A percentile compares a stretch with the other conserved stretches of the same genome.
These are phyloP conservation scores for Chaetomidium leptoderma DNA, from an alignment of 495 filamentous ascomycete species.

Conservation along the genomic window DNA sequence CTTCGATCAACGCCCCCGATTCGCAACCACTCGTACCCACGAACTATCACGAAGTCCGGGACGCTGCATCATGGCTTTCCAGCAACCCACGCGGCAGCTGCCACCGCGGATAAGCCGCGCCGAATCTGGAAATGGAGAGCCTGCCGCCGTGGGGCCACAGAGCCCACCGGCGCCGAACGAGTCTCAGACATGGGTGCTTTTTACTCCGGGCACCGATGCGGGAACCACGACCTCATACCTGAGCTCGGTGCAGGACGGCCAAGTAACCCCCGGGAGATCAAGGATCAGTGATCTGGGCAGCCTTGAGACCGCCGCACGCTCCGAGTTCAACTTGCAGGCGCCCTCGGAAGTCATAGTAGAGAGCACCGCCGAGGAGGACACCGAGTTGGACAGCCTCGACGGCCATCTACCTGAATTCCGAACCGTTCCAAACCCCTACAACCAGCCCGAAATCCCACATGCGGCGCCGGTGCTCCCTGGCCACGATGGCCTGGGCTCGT, in stretches of 20 bases:
- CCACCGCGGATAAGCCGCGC: constrained; percentile 47
- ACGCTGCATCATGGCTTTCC: constrained; percentile 73
- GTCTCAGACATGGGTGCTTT: constrained; percentile 92
- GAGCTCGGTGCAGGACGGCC: constrained; percentile 66
- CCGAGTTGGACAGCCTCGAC: constrained; percentile 85
- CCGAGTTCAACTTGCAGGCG: constrained; percentile 41
- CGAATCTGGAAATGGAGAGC: constrained; percentile 42
- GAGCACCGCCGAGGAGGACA: constrained; percentile 61
- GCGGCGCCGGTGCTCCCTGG: constrained; percentile 66
- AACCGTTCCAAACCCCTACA: constrained; percentile 54
- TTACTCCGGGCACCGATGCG: constrained; percentile 69
- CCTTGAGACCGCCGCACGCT: constrained; percentile 58
- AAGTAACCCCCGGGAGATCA: constrained; percentile 67
- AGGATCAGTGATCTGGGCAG: constrained; percentile 84
- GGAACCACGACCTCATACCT: constrained; percentile 62
- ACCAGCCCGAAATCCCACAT: constrained; percentile 26
- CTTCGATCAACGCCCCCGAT: background rate
- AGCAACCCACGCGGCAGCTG: constrained; percentile 63
- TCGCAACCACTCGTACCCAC: background rate
- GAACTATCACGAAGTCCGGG: background rate
- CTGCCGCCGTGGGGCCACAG: constrained; percentile 41
- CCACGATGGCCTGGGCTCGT: constrained; percentile 88
- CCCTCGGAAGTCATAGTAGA: constrained; percentile 46
- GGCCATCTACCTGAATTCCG: constrained; percentile 84
- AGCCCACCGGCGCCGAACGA: constrained; percentile 52